These are phyloP conservation scores for Pharnaceum exiguum DNA, from an alignment of 148 eudicot genomes.

Conservation along the genomic window DNA sequence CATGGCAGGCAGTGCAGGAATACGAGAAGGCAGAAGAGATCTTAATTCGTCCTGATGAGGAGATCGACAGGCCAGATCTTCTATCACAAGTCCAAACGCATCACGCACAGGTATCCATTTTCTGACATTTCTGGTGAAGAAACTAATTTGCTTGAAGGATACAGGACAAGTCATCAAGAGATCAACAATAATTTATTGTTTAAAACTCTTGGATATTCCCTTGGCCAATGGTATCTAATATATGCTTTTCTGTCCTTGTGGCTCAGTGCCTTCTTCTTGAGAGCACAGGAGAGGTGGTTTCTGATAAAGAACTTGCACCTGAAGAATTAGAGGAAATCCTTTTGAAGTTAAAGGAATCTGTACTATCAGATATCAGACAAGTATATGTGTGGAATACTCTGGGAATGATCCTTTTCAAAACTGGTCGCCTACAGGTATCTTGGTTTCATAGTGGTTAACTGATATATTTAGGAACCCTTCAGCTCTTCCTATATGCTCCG, in stretches of 20 bases:
- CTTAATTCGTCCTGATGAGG: slow-evolving; percentile 83
- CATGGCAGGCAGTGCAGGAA: slow-evolving; percentile 56
- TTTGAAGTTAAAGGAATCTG: slow-evolving; percentile 65
- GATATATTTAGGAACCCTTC: neutral
- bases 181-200: too few species aligned
- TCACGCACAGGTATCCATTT: slow-evolving; percentile 78
- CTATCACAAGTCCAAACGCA: slow-evolving; percentile 89
- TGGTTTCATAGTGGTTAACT: neutral
- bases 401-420: slow-evolving; percentile 76
- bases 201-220: neutral
- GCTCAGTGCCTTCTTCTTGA: slow-evolving; percentile 84
- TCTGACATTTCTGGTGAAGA: neutral
- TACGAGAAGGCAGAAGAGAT: slow-evolving; percentile 95
- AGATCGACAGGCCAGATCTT: slow-evolving; percentile 84
- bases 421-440: slow-evolving; percentile 81
- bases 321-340: slow-evolving; percentile 76
- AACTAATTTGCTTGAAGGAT: neutral
- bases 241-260: slow-evolving; percentile 3
- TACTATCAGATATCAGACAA: slow-evolving; percentile 75
- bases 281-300: slow-evolving; percentile 57
- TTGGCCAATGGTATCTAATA: neutral
- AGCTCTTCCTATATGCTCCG: neutral
- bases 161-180: neutral
- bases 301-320: slow-evolving; percentile 63
- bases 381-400: slow-evolving; percentile 94